phyloP scores from a whole-genome alignment of 495 filamentous ascomycete species.

The Delitschia confertaspora region DNA sequence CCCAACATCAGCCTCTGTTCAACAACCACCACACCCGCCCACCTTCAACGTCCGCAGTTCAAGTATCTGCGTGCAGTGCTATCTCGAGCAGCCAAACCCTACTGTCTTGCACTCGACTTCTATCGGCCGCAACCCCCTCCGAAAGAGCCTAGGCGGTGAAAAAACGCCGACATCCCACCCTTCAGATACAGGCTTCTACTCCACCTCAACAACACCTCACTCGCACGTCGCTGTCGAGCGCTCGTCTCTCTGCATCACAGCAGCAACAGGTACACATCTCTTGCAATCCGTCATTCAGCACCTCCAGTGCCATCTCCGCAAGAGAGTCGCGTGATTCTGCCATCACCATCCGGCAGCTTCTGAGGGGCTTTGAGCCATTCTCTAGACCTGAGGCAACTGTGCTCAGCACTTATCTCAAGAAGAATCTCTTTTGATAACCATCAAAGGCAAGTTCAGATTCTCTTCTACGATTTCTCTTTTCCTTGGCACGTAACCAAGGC shows the following conservation, averaged over 20 bases:
- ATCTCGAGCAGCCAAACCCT: too few relatives aligned
- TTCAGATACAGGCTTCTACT: slow-evolving; percentile 8
- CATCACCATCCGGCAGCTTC: slow-evolving; percentile 18
- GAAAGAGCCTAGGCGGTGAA: slow-evolving; percentile 24
- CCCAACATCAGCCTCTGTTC: slow-evolving; percentile 13
- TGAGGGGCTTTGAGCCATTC: slow-evolving; percentile 29
- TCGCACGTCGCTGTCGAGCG: slow-evolving; percentile 3
- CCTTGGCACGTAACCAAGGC: slow-evolving; percentile 3
- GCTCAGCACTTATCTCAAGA: slow-evolving; percentile 2
- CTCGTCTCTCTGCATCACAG: slow-evolving; percentile 4
- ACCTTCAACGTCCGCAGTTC: background rate
- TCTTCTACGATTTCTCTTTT: background rate
- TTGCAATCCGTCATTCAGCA: slow-evolving; percentile 13
- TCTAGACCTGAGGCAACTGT: slow-evolving; percentile 14
- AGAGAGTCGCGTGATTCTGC: slow-evolving; percentile 23
- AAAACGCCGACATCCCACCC: slow-evolving; percentile 18
- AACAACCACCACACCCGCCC: background rate
- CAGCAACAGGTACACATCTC: slow-evolving; percentile 12
- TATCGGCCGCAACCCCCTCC: background rate
- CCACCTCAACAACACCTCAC: slow-evolving; percentile 27
- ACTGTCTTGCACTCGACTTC: too few relatives aligned
- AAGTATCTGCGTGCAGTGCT: too few relatives aligned
- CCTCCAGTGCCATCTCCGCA: slow-evolving; percentile 2
- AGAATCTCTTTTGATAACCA: slow-evolving; percentile 1
- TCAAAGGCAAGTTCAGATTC: slow-evolving; percentile 18